Conservation (phyloP, 2,329 filamentous ascomycete genomes). For the Biscogniauxia sp. region DNA sequence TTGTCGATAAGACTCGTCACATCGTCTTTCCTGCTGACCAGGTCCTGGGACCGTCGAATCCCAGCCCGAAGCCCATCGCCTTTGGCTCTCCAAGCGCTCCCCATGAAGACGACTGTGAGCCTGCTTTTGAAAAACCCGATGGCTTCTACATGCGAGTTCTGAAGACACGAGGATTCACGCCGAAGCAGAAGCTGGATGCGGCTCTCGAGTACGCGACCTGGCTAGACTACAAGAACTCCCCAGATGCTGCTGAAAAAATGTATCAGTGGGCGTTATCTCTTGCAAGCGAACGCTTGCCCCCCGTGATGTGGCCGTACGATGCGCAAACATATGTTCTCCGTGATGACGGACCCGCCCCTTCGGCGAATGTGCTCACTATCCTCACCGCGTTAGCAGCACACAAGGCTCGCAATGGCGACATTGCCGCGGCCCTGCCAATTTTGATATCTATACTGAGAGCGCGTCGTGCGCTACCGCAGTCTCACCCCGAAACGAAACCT, state of each 20-base stretch:
- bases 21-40: conserved; percentile 69
- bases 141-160: conserved; percentile 79
- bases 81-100: conserved; percentile 62
- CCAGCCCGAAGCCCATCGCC: conserved; percentile 70
- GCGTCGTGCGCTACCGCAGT: conserved; percentile 56
- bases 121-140: conserved; percentile 68
- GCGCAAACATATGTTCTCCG: conserved; percentile 62
- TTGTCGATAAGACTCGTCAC: conserved; percentile 65
- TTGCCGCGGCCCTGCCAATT: conserved; percentile 72
- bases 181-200: conserved; percentile 77
- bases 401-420: conserved; percentile 66
- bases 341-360: conserved; percentile 55
- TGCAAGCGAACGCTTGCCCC: conserved; percentile 50
- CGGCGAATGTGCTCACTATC: conserved; percentile 71
- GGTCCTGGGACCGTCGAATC: conserved; percentile 81
- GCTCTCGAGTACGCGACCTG: conserved; percentile 81
- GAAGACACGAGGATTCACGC: conserved; percentile 74
- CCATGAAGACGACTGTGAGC: conserved; percentile 71
- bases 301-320: conserved; percentile 51
- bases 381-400: conserved; percentile 78
- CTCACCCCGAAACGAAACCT: conserved; percentile 8
- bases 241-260: conserved; percentile 66
- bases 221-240: conserved; percentile 71
- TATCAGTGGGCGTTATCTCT: conserved; percentile 76
- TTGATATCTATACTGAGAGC: conserved; percentile 82